These are phyloP conservation scores for Calamus simplicifolius DNA, from an alignment of 176 grass and related monocot species.

Conservation along the genomic window DNA sequence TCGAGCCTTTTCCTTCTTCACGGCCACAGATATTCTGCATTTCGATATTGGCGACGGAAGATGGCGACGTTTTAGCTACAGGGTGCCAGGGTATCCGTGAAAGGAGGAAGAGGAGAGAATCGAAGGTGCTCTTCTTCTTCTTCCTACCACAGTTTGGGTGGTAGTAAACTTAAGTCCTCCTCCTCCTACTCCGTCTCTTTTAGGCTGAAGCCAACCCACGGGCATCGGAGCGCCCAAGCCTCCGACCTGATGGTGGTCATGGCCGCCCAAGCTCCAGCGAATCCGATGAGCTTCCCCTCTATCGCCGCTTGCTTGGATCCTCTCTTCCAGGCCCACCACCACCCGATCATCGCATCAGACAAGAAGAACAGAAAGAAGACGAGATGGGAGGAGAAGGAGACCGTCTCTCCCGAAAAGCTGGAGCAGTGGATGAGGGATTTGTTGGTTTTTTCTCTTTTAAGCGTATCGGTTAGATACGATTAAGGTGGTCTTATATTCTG, in stretches of 20 bases:
- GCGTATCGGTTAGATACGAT: too few relatives aligned
- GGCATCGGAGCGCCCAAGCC: neutral
- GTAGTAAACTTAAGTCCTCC: conserved; percentile 22
- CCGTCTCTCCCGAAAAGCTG: conserved; percentile 20
- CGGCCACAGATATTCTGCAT: too few relatives aligned
- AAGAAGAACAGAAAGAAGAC: neutral
- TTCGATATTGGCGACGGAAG: too few relatives aligned
- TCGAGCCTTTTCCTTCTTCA: too few relatives aligned
- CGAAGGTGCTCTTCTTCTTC: conserved; percentile 11
- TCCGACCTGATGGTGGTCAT: conserved; percentile 9
- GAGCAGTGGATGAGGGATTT: conserved; percentile 36
- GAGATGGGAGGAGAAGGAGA: conserved; percentile 7
- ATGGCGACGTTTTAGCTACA: too few relatives aligned
- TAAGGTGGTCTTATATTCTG: too few relatives aligned
- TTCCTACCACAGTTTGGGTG: conserved; percentile 26
- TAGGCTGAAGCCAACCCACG: neutral
- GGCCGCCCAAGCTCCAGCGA: conserved; percentile 21
- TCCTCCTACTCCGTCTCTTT: neutral
- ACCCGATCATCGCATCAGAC: conserved; percentile 32
- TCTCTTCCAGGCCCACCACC: conserved; percentile 20
- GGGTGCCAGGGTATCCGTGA: too few relatives aligned
- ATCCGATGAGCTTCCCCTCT: neutral
- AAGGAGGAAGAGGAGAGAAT: too few relatives aligned
- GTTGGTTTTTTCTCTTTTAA: too few relatives aligned
- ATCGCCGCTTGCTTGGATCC: too few relatives aligned